Evolutionary conservation across 1,284 basidiomycete genomes (phyloP), one percentile per base, ranked within the genome.

Genomic region (Taiwanofungus camphoratus): DNA sequence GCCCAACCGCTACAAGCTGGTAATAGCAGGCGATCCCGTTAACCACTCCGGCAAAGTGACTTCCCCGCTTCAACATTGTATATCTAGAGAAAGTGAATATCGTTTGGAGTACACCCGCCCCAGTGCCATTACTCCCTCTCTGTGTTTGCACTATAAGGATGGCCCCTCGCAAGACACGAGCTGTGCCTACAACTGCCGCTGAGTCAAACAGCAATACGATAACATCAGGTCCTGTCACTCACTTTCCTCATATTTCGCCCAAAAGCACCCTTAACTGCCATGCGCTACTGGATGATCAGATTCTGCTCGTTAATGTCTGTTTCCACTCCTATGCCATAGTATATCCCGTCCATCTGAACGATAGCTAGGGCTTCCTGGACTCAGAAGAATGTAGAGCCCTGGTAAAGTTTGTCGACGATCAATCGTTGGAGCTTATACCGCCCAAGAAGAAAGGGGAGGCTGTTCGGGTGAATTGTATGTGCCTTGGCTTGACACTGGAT

Each of bases 1-100:
- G 54, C 50, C 50, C 55, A 57, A 55, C 53, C 52, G 56, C 56
- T 55, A 13, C 45, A 57, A 59, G 52, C 57, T 59, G 54, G 42
- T 38, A 53, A 55, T 86, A 86, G 82, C 84, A 87, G 83, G 84
- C 83, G 82, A 87, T 85, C 83, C 83, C 84, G 83, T 87, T 87
- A 86, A 87, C 84, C 83, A 87, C 84, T 87, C 83, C 82, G 83
- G 83, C 83, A 87, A 87, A 84, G 83, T 84, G 82, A 85, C 82
- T 38, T 50, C n/a, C n/a, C n/a, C n/a, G n/a, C n/a, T n/a, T n/a
- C n/a, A n/a, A n/a, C n/a, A n/a, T n/a, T n/a, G n/a, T n/a, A 29
- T 34, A 18, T 18, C 18, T 5, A 36, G 19, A n/a, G n/a, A n/a
- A n/a, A n/a, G n/a, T n/a, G n/a, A n/a, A n/a, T n/a, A n/a, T n/a